Evolutionary conservation across 352 stramenopile species (phyloP), one percentile per base, ranked within the genome.

Genomic region (Globisporangium carolinianum): DNA sequence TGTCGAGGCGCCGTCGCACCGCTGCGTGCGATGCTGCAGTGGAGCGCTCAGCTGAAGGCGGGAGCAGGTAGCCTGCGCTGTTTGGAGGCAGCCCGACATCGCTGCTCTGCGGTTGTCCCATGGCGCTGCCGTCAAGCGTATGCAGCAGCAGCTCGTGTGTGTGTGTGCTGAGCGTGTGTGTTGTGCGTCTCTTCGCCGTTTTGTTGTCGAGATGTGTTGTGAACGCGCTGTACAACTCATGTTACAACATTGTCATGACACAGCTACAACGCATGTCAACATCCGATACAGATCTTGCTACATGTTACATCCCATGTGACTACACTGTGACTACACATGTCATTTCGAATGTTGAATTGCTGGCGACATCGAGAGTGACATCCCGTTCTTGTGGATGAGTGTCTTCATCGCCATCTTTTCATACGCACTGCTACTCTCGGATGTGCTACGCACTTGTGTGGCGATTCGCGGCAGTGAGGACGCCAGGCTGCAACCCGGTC

Each of bases 1-100:
- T 47, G 60, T 91, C 80, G 18, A 69, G 57, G n/a, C 83, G 76
- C 3, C 60, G 66, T 3, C 11, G 39, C 7, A 3, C 11, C 11
- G 39, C 39, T 14, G 39, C 39, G 11, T 8, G 11, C 39, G 39
- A 8, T 14, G 3, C 7, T 43, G 39, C 39, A 43, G 39, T 14
- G 7, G 39, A 43, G 4, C 39, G 39, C 4, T 8, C 39, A 12
- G 39, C 7, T 6, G 39, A 12, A 14, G 39, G 39, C 39, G 39
- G 39, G 39, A 43, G 39, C 7, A 12, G 7, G 39, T 43, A 43
- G 39, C 39, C 39, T 8, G 7, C 39, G 11, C 39, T 43, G 39
- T 12, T 43, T 8, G 7, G 7, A 12, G 11, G 39, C 39, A 43
- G 11, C 7, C 39, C 7, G 1, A 12, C 39, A 3, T 8, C 7